Conservation (phyloP, 768 basidiomycete genomes). For the Boletus tomentosulus region DNA sequence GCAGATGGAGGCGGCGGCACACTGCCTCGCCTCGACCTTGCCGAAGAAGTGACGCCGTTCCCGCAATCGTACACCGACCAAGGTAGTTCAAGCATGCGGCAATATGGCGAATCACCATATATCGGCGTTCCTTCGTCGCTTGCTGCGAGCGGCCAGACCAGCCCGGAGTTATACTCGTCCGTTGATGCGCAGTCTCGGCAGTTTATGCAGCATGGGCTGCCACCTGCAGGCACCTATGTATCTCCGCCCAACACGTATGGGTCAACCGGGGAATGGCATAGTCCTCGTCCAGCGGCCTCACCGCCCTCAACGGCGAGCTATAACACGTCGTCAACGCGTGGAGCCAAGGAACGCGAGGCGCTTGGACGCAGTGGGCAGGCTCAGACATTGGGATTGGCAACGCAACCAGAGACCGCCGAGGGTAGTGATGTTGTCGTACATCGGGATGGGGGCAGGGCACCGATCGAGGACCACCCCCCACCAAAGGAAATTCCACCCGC, state of each 20-base stretch:
- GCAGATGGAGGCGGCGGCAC: conserved; percentile 20
- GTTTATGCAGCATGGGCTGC: not conserved
- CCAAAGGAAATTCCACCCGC: conserved; percentile 28
- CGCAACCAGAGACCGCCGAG: conserved; percentile 20
- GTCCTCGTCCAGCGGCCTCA: conserved; percentile 13
- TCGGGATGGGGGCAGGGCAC: conserved; percentile 25
- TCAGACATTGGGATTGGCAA: conserved; percentile 15
- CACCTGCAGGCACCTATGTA: conserved; percentile 2
- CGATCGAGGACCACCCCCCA: conserved; percentile 11
- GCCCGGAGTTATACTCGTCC: conserved; percentile 9
- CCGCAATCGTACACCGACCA: conserved; percentile 5
- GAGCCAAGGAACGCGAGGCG: conserved; percentile 25
- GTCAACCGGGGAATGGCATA: conserved; percentile 16
- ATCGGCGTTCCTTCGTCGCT: conserved; percentile 1
- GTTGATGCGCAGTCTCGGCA: conserved; percentile 9
- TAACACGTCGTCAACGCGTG: conserved; percentile 9
- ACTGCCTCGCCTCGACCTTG: conserved; percentile 25
- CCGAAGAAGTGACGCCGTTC: conserved; percentile 29
- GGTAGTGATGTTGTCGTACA: conserved; percentile 25
- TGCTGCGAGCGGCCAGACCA: not conserved
- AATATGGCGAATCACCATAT: conserved; percentile 15
- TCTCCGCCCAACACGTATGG: conserved; percentile 11
- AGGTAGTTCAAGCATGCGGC: conserved; percentile 21
- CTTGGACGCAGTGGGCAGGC: conserved; percentile 14
- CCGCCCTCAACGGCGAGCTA: conserved; percentile 22